These are phyloP conservation scores for Sarocladiaceae sp. DNA, from an alignment of 2,329 filamentous ascomycete species.

Conservation along the genomic window DNA sequence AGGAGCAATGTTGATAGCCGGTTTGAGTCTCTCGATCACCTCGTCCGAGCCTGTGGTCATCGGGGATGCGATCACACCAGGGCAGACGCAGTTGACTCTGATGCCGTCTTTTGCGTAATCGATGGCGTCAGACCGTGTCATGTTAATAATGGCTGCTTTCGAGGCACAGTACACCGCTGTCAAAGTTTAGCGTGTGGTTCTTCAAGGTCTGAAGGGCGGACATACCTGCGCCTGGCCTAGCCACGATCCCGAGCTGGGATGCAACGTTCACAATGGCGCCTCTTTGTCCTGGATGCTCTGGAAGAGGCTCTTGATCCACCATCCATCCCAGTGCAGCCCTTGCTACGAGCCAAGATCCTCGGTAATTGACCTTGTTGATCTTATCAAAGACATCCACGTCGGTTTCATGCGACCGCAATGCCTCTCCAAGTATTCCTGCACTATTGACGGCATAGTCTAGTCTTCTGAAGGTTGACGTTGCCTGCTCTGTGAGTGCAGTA, in stretches of 20 bases:
- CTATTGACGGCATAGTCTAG: constrained; percentile 53
- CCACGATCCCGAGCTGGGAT: constrained; percentile 45
- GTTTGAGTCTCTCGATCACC: constrained; percentile 29
- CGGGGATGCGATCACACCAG: constrained; percentile 38
- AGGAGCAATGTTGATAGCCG: constrained; percentile 38
- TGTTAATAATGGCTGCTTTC: constrained; percentile 51
- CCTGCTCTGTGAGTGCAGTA: constrained; percentile 26
- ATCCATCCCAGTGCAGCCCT: constrained; percentile 37
- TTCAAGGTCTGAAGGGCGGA: constrained; percentile 23
- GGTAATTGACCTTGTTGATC: constrained; percentile 50
- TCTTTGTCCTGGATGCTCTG: constrained; percentile 33
- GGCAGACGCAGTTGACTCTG: constrained; percentile 31
- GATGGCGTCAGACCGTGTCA: constrained; percentile 51
- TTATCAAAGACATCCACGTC: constrained; percentile 41
- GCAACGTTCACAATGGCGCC: constrained; percentile 47
- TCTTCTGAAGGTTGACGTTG: constrained; percentile 31
- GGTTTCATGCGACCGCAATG: constrained; percentile 39
- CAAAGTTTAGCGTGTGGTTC: background rate
- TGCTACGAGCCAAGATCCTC: constrained; percentile 41
- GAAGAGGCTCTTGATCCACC: constrained; percentile 35
- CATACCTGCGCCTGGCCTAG: constrained; percentile 30
- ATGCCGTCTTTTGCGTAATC: constrained; percentile 43
- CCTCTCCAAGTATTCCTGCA: constrained; percentile 42
- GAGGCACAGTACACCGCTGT: constrained; percentile 50
- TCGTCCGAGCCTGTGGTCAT: constrained; percentile 36